Evolutionary conservation across 1,139 yeast genomes (phyloP), one percentile per base, ranked within the genome.

Genomic region (Meyerozyma guilliermondii): DNA sequence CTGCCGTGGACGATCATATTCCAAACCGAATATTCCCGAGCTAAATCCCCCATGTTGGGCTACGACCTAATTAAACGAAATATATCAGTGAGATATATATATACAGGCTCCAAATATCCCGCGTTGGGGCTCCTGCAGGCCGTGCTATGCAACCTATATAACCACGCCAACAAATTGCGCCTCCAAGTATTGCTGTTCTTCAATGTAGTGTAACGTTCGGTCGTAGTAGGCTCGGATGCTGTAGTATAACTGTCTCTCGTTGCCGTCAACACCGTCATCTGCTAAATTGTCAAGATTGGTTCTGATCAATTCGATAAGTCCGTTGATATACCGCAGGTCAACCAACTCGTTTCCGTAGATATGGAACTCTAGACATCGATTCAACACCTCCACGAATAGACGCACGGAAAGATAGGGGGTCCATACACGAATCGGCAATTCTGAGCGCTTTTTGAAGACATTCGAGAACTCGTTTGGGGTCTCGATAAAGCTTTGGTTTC

Each of bases 361-460:
- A 60, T 85, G 84, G 62, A 84, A 92, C 54, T 88, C 86, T 34
- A 91, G 64, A 51, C 95, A 88, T 46, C 91, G 78, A 65, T 88
- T 88, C 50, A 92, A 71, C 20, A 92, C 87, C 64, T 92, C 98
- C 40, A 92, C 83, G 67, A 92, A 91, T 45, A 92, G 69, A 60
- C 87, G 91, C 39, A 86, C 71, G 30, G 91, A 82, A 11, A 81
- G 83, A 48, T 80, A 82, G 3, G 84, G n/a, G 80, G 55, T 88
- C 98, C 83, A 92, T 83, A 49, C 95, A 87, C 11, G 95, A 87
- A 60, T 92, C 98, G 0, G 98, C 96, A 8, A 88, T 87, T 40
- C 97, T 74, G 26, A 92, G 65, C 0, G 97, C 80, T 52, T 92
- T 71, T 49, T 73, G 78, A 30, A 72, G 59, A 47, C 78, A 73